Evolutionary conservation across 371 early-diverging fungal genomes (phyloP).

Genomic region (Haplosporangium sp.): DNA sequence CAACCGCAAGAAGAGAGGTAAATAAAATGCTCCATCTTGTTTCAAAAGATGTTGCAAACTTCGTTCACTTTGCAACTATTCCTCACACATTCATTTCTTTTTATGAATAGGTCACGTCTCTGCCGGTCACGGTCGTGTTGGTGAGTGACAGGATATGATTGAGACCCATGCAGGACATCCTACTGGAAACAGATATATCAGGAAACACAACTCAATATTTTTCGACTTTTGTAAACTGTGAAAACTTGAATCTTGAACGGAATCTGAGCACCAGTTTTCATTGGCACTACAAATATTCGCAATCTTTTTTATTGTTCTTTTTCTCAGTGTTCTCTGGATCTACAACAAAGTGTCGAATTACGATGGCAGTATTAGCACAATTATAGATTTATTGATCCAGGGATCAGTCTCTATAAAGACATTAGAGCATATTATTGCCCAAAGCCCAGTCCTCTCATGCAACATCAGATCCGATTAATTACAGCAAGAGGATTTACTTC

Average conservation of each 20-base stretch:
- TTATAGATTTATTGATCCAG: no score
- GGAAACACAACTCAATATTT: neutral
- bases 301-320: neutral
- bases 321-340: no score
- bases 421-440: no score
- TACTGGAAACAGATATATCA: neutral
- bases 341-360: no score
- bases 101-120: conserved; percentile 79
- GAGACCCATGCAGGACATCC: neutral
- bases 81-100: neutral
- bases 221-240: no score
- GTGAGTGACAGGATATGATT: conserved; percentile 40
- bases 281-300: neutral
- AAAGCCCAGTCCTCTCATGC: no score
- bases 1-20: conserved; percentile 89
- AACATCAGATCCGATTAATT: no score
- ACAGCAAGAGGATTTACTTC: no score
- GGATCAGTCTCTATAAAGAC: no score
- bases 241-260: no score
- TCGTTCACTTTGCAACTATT: neutral
- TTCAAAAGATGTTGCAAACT: neutral
- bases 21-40: neutral
- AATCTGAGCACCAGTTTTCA: no score
- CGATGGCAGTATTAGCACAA: no score
- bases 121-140: conserved; percentile 95